A percentile compares a stretch with the other conserved stretches of the same genome.
These are phyloP conservation scores for Xylaria sp. DNA, from an alignment of 2,329 filamentous ascomycete species.

Conservation along the genomic window DNA sequence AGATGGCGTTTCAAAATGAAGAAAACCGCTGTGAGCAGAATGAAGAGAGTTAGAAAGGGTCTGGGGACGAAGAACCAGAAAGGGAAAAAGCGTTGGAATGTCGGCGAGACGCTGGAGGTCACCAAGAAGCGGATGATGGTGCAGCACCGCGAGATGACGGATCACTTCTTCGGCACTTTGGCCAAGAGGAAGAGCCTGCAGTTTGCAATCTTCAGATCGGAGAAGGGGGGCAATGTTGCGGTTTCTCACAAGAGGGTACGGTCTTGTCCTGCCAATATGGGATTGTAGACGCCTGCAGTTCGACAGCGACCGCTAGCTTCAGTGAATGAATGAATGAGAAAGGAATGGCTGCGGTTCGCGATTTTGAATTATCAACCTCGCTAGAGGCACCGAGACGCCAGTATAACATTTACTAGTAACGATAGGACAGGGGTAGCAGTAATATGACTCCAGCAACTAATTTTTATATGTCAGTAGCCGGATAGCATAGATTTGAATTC, in stretches of 20 bases:
- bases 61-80: constrained; percentile 4
- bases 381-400: background rate
- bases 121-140: constrained; percentile 6
- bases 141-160: constrained; percentile 1
- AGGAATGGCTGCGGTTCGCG: background rate
- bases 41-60: background rate
- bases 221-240: background rate
- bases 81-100: constrained; percentile 11
- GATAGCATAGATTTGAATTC: background rate
- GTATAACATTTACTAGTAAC: background rate
- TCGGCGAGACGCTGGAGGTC: constrained; percentile 3
- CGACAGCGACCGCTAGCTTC: background rate
- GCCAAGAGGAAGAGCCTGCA: constrained; percentile 26
- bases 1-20: constrained; percentile 30
- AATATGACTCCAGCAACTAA: background rate
- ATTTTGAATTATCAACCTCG: background rate
- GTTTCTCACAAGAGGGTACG: constrained; percentile 18
- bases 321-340: background rate
- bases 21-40: background rate
- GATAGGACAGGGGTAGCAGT: background rate
- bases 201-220: constrained; percentile 1
- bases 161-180: constrained; percentile 9
- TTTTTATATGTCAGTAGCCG: background rate
- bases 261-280: constrained; percentile 25
- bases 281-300: background rate